These are phyloP conservation scores for Heterobasidion annosum DNA, from an alignment of 1,284 basidiomycete species.

Conservation along the genomic window DNA sequence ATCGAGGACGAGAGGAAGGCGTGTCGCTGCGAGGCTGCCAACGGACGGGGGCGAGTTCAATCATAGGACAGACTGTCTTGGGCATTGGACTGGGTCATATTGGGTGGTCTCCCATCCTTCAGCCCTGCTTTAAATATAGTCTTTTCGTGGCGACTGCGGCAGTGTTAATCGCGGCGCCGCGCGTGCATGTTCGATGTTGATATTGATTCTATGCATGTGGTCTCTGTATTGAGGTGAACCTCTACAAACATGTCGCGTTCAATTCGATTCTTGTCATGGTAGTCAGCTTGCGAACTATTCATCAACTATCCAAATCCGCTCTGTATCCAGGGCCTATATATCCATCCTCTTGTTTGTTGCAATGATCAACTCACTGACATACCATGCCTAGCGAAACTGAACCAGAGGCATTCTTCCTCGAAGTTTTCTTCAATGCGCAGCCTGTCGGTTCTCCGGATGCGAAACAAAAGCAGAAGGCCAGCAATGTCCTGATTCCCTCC, in stretches of 20 bases:
- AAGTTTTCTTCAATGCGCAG: conserved; percentile 65
- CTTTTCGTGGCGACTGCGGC: too few relatives aligned
- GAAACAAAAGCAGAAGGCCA: conserved; percentile 46
- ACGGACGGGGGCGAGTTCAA: too few relatives aligned
- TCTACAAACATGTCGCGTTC: too few relatives aligned
- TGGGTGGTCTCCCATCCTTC: too few relatives aligned
- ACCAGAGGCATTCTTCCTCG: conserved; percentile 61
- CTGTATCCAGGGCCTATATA: neutral
- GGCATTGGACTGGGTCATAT: too few relatives aligned
- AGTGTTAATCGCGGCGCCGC: too few relatives aligned
- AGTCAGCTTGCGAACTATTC: neutral
- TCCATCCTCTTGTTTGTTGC: neutral
- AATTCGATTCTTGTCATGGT: neutral
- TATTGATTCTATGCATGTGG: too few relatives aligned
- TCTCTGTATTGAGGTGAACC: too few relatives aligned
- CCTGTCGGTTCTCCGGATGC: conserved; percentile 34
- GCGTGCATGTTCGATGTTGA: too few relatives aligned
- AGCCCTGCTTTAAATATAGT: too few relatives aligned
- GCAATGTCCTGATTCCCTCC: conserved; percentile 67
- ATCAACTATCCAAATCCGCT: neutral
- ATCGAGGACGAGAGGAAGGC: neutral
- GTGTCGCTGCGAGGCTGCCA: neutral
- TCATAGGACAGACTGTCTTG: too few relatives aligned
- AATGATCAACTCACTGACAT: neutral
- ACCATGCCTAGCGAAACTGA: conserved; percentile 44